Base-by-base conservation (phyloP, 169 alveolate species). In the Miamiensis avidus region DNA sequence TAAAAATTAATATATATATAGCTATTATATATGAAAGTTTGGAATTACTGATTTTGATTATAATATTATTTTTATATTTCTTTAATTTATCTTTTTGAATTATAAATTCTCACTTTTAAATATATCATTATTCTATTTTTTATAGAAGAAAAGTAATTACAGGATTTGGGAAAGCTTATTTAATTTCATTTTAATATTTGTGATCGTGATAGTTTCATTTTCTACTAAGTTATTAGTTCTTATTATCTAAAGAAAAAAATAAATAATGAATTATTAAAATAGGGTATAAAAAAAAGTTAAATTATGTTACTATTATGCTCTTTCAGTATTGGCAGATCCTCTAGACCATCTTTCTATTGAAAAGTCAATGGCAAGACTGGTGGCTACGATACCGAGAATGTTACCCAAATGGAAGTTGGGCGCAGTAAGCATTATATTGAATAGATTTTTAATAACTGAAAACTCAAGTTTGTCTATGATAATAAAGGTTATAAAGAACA, bases 351-450 rank as follows among this genome's bases (percentile, higher is more conserved):
- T 49, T 49, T 49, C 69, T 11, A 4, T 49, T 4, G 69, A 4
- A 49, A 49, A 49, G 20, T 49, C 69, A 11, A 49, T 49, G 69
- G 26, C 4, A 4, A 49, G 69, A 49, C 69, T 11, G 31, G 76
- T 64, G 0, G 84, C 69, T 29, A 29, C 84, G 11, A 79, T 64
- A 0, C 32, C 73, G 27, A 79, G 76, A n/a, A 79, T 49, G 28
- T 79, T 79, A 29, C 84, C 84, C 31, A 79, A 34, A 30, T 79
- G 84, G n/a, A 49, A n/a, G 11, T 64, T 4, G 29, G 84, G 84
- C 25, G 84, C 29, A n/a, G 31, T 27, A 31, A 79, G 29, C 75
- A 79, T 79, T n/a, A 73, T 26, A 15, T n/a, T 15, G 31, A 73
- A 73, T 73, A 73, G 26, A 6, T 73, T 73, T 6, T 73, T 6